phyloP scores from a whole-genome alignment of 2,329 filamentous ascomycete genomes.

The Talaromyces sp. region DNA sequence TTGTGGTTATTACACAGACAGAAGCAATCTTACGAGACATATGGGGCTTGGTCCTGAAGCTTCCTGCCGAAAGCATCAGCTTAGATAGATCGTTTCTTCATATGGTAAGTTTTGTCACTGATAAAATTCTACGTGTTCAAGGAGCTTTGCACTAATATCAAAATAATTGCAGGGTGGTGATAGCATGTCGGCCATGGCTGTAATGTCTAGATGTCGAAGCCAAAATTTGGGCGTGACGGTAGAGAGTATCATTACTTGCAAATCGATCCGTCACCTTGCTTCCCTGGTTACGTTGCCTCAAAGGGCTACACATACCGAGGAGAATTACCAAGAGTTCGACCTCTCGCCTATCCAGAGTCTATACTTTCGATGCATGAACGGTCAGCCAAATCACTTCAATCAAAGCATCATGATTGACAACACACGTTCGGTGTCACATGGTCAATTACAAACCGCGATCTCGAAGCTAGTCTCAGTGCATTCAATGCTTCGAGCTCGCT shows the following conservation, averaged over 20 bases:
- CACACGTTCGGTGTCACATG: background rate
- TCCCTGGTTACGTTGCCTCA: conserved; percentile 17
- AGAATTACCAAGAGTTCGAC: conserved; percentile 21
- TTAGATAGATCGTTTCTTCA: conserved; percentile 20
- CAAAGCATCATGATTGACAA: conserved; percentile 22
- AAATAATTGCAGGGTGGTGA: conserved; percentile 17
- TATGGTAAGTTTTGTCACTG: conserved; percentile 8
- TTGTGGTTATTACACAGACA: conserved; percentile 15
- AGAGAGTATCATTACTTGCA: conserved; percentile 20
- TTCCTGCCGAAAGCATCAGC: conserved; percentile 10
- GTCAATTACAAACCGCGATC: conserved; percentile 17
- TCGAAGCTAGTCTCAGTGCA: conserved; percentile 21
- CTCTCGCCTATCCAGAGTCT: conserved; percentile 26
- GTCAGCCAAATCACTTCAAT: conserved; percentile 23
- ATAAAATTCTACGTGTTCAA: background rate
- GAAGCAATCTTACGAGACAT: conserved; percentile 16
- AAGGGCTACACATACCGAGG: conserved; percentile 9
- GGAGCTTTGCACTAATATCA: background rate
- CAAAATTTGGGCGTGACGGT: conserved; percentile 19
- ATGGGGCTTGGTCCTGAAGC: conserved; percentile 18
- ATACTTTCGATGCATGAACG: conserved; percentile 22
- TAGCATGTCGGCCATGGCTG: conserved; percentile 21
- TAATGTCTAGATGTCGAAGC: conserved; percentile 20
- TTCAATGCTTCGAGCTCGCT: conserved; percentile 26
- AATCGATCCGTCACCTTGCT: conserved; percentile 19